Conservation (phyloP, 139 green algal species). For the Asterochloris erici region DNA sequence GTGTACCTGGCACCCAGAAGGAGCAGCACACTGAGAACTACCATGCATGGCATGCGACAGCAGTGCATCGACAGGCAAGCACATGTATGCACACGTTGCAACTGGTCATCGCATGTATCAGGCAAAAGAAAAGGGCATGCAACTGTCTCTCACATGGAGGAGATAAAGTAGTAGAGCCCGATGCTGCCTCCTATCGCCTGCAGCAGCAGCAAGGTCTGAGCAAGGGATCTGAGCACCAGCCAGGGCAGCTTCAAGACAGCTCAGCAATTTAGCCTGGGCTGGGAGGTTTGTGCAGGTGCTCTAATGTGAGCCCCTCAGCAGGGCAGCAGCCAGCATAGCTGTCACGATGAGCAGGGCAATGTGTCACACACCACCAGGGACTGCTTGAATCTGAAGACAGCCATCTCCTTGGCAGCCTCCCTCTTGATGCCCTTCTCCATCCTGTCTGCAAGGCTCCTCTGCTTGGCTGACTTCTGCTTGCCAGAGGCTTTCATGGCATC, state of each 20-base stretch:
- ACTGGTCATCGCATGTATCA: no score
- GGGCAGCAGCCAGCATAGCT: background rate
- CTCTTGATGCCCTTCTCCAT: slow-evolving; percentile 13
- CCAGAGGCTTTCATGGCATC: background rate
- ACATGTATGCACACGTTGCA: no score
- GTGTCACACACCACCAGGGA: slow-evolving; percentile 2
- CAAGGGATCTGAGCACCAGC: background rate
- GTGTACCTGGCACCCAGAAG: background rate
- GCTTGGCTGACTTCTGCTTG: slow-evolving; percentile 3
- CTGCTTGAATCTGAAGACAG: slow-evolving; percentile 14
- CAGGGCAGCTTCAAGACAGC: background rate
- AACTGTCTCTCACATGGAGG: background rate
- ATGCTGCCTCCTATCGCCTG: no score
- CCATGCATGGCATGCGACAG: background rate
- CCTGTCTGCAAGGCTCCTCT: slow-evolving; percentile 15
- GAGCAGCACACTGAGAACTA: background rate
- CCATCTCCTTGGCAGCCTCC: slow-evolving; percentile 17
- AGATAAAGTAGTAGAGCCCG: background rate
- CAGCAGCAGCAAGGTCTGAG: background rate
- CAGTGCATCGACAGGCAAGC: background rate
- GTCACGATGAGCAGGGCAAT: background rate
- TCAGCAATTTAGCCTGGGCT: background rate
- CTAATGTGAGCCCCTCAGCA: background rate
- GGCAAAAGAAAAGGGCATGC: background rate
- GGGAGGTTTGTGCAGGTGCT: background rate